phyloP scores from a whole-genome alignment of 768 basidiomycete genomes.

The Boletus vermiculosoides region DNA sequence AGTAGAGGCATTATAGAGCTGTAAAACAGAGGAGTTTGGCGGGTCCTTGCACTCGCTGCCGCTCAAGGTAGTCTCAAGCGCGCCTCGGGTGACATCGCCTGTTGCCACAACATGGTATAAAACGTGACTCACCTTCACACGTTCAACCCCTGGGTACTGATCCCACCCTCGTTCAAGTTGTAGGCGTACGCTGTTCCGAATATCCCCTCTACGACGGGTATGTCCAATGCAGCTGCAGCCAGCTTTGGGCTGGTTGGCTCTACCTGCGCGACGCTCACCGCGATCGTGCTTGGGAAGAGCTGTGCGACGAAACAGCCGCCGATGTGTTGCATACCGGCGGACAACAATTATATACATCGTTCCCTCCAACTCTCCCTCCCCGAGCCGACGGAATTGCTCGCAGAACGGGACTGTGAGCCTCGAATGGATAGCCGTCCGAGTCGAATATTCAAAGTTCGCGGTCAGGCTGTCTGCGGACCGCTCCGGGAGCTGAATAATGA shows the following conservation, averaged over 20 bases:
- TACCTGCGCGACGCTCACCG: conserved; percentile 8
- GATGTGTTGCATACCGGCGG: conserved; percentile 14
- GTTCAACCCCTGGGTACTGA: not conserved
- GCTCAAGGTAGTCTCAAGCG: conserved; percentile 10
- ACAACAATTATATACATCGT: conserved; percentile 12
- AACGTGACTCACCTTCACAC: conserved; percentile 3
- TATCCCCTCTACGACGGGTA: conserved; percentile 4
- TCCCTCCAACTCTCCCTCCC: not conserved
- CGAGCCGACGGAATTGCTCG: not conserved
- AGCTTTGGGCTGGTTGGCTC: conserved; percentile 14
- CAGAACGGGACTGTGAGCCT: conserved; percentile 13
- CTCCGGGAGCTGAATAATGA: no score
- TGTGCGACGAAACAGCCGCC: conserved; percentile 11
- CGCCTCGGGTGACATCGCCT: conserved; percentile 10
- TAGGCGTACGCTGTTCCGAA: conserved; percentile 7
- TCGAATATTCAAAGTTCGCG: no score
- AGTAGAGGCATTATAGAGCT: conserved; percentile 19
- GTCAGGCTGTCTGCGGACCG: no score
- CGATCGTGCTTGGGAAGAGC: conserved; percentile 10
- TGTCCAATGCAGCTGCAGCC: conserved; percentile 7
- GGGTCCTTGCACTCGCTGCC: not conserved
- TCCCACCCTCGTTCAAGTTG: not conserved
- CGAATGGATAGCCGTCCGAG: conserved; percentile 11
- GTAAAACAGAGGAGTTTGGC: not conserved
- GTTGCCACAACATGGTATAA: conserved; percentile 8